Evolutionary conservation across 257 asterid genomes (phyloP), one percentile per base, ranked within the genome.

Genomic region (Catharanthus roseus): DNA sequence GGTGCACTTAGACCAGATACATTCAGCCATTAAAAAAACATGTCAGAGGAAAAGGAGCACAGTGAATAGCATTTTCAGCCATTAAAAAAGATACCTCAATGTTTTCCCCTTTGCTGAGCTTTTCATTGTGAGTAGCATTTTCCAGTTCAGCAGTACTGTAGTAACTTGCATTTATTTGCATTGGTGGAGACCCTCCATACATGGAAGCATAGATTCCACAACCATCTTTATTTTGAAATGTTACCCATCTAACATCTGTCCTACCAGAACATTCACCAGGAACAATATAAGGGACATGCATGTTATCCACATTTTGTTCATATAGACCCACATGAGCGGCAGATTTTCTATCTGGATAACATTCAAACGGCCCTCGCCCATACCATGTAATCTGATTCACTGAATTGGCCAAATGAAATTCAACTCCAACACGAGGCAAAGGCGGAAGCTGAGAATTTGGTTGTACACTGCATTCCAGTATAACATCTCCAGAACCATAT

Each of bases 291-390:
- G 97, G 99, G 78, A 91, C 97, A 47, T 93, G 96, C 96, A 93
- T 70, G 84, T 87, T 85, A 7, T 78, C 80, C 66, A 91, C 96
- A 19, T 85, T 84, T 75, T 81, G 81, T 84, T 85, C 88, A 31
- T 91, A 88, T 39, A 81, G 68, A 64, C 96, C 90, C 53, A 93
- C 86, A 67, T 88, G 96, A 36, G 99, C 97, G 65, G 96, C 95
- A 72, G 89, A 85, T 85, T 89, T 89, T 7, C 99, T 90, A 73
- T 93, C 99, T n/a, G 99, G 97, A 72, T 93, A 93, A 75, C 97
- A 93, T 77, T 93, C 99, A 45, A 91, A 93, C 28, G 96, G 96
- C 15, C 99, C 99, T 58, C 90, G 82, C 41, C 97, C 99, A 19
- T 89, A 93, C 97, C 97, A 93, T 73, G 78, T 80, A 36, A 93